Base-by-base conservation (phyloP, 352 stramenopile genomes). In the Phytophthora pseudosyringae region DNA sequence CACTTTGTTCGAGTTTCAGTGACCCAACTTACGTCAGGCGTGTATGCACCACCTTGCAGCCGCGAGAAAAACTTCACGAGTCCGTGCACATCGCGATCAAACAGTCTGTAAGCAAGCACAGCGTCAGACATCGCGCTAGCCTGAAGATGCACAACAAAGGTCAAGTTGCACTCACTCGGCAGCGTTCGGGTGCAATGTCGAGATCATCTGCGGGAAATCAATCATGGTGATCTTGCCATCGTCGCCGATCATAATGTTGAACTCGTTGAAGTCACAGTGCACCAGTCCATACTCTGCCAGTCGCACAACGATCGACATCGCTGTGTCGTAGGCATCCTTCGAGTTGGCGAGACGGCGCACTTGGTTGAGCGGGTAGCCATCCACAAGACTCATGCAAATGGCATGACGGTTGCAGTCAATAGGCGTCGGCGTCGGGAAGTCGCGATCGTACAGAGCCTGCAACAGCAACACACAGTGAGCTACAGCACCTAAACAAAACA, bases 201-300 rank as follows among this genome's bases (percentile, higher is more conserved):
- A 99, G 49, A 99, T 97, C 98, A 99, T 99, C 84, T 99, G 98
- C 11, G 98, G 98, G 76, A 99, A 99, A 90, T 99, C 98, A 80
- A 99, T 99, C 74, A 99, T 97, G 13, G 98, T 99, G 15, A 99
- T 91, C 73, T 97, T 89, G 51, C 90, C 81, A 36, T 78, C 71
- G 45, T 96, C 82, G 76, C 98, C 91, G 25, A 99, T 95, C 91
- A 99, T 98, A 48, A 99, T 89, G 80, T 99, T 99, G 81, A 99
- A 99, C 81, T 99, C 98, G 86, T 99, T 99, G 71, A 99, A 99
- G 78, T 99, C 98, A 72, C 98, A 99, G 82, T 99, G 98, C 13
- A 99, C 96, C 26, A 99, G 85, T 16, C 98, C 98, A 76, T 98
- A 98, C 59, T 97, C 78, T 9, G 97, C 98, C 40, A 99, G 80